Evolutionary conservation across 495 filamentous ascomycete genomes (phyloP), one percentile per base, ranked within the genome.

Genomic region (Aspergillus haitiensis): DNA sequence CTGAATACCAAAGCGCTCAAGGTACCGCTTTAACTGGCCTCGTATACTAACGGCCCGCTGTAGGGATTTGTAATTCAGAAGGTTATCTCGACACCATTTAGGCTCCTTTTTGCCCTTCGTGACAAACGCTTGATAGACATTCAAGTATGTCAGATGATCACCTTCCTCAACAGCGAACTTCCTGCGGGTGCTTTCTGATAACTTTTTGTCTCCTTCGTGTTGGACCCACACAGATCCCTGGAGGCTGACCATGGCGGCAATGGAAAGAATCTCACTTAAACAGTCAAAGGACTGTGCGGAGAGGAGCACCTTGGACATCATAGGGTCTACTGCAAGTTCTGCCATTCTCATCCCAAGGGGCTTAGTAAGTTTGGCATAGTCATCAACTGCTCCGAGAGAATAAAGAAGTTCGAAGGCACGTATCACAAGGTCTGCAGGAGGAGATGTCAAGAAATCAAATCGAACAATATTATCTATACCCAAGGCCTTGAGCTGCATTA

Each of bases 401-500:
- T 87, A 97, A 15, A 99, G 78, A 6, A 97, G 78, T 69, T 99
- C 94, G 4, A 97, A 82, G 13, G 89, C 95, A 47, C 92, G 89
- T 48, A 88, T 86, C 73, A 97, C 85, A 31, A 97, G 84, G 63
- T 96, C 89, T 9, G 92, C 85, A 1, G 94, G 93, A 33, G 94
- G 94, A 13, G 92, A 78, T 10, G 95, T 95, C 56, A 96, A 73
- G 68, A 93, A 98, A 63, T 90, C 86, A 70, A 98, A 99, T 18
- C 92, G 86, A 7, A 90, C 84, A 33, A 98, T 88, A 70, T 99
- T 98, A 71, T 96, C 93, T 65, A 99, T 95, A 0, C 95, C 95
- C 15, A 99, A 80, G 15, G 93, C 94, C 72, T 98, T 97, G 54
- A 99, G 84, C 72, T 98, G 93, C 58, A 98, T 85, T 47, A 99